Base-by-base conservation (phyloP, 345 rosid species). In the Combretum micranthum region DNA sequence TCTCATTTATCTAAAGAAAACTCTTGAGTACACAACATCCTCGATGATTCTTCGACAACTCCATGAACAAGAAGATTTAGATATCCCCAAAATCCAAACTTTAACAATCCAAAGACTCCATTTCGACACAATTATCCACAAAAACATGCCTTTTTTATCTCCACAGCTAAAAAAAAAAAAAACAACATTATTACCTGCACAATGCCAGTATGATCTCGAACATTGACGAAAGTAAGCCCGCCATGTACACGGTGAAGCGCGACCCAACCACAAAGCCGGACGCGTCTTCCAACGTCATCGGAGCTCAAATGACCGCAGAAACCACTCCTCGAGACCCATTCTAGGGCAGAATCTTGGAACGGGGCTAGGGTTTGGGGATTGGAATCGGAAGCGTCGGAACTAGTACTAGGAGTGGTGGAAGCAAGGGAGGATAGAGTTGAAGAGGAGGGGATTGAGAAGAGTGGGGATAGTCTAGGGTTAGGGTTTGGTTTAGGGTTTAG, bases 241-340 rank as follows among this genome's bases (percentile, higher is more conserved):
- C 94, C 97, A 42, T 93, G 99, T 61, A 85, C 83, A 50, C 99
- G 67, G 59, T 85, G 97, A 46, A 84, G 80, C 2, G 99, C 99
- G 44, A 93, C 99, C 99, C 97, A 93, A 3, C 97, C 99, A 39
- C 97, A 89, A 56, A 93, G 94, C 54, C 79, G 80, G 67, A 93
- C 96, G 55, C 88, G 77, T 64, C 72, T 75, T 17, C 97, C 97
- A 44, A 87, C 86, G 65, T 89, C 91, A 0, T 69, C 69, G 4
- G 63, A 52, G 25, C 87, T 77, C 70, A 88, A 71, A 16, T 83
- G 72, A 3, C 99, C 97, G 52, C 97, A 93, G 12, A 72, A 62
- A 3, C 52, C 77, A 7, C 84, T 76, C 42, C 96, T 81, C 2
- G 91, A 77, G 45, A 83, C 90, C 97, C 99, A 88, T 13, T 62